These are phyloP conservation scores for Kodamaea suecica DNA, from an alignment of 1,139 yeast genomes.

Conservation along the genomic window DNA sequence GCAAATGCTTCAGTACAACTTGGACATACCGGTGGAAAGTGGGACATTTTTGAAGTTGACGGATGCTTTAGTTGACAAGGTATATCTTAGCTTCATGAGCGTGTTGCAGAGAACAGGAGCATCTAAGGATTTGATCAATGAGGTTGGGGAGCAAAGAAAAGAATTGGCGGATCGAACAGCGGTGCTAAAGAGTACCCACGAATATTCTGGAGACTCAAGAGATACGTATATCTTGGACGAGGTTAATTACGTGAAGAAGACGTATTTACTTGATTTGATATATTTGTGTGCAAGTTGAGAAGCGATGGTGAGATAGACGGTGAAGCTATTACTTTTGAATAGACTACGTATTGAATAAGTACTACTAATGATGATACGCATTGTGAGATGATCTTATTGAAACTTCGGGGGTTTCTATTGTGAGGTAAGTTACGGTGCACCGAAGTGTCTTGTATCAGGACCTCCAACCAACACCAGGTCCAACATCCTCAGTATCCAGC, in stretches of 20 bases:
- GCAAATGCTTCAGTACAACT: slow-evolving; percentile 9
- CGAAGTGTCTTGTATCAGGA: too few relatives aligned
- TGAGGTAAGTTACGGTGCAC: too few relatives aligned
- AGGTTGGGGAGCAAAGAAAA: slow-evolving; percentile 11
- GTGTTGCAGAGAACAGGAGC: slow-evolving; percentile 11
- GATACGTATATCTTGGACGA: slow-evolving; percentile 17
- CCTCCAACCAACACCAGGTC: too few relatives aligned
- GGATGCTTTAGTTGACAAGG: slow-evolving; percentile 16
- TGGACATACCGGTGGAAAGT: slow-evolving; percentile 8
- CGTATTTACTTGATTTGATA: slow-evolving; percentile 21
- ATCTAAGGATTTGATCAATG: slow-evolving; percentile 10
- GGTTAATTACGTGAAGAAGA: slow-evolving; percentile 23
- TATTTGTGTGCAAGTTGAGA: slow-evolving; percentile 5
- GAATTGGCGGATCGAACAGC: slow-evolving; percentile 9
- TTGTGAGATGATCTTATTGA: too few relatives aligned
- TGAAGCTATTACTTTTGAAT: not conserved
- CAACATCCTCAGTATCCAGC: too few relatives aligned
- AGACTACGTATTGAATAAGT: not conserved
- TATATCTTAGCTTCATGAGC: slow-evolving; percentile 17
- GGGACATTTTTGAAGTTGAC: slow-evolving; percentile 26
- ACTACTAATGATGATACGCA: too few relatives aligned
- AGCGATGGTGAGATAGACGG: too few relatives aligned
- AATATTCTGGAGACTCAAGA: slow-evolving; percentile 4
- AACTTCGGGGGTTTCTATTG: too few relatives aligned
- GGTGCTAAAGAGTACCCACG: not conserved